Base-by-base conservation (phyloP, 2,329 filamentous ascomycete genomes). In the Thelonectria olida region DNA sequence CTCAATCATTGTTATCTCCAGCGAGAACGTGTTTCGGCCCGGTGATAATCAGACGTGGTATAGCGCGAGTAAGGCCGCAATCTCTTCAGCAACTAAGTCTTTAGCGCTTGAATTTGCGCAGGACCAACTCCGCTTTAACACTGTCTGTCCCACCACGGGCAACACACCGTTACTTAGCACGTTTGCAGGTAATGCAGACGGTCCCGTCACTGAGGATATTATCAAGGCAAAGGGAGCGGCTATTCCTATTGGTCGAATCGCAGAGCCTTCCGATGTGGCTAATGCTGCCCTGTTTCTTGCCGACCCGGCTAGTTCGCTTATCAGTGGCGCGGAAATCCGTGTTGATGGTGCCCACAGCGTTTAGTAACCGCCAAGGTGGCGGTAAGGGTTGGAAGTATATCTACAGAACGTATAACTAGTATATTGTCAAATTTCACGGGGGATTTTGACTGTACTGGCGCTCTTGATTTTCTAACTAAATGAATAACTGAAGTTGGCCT, bases 281-380 rank as follows among this genome's bases (percentile, higher is more conserved):
- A 67, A 67, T n/a, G 63, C 64, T 10, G 63, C 63, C 5, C 55
- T 66, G 15, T 67, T 64, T 56, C 54, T 66, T 12, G 61, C 63
- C n/a, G 63, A 67, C 6, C 57, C 59, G 20, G 65, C 65, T 4
- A 67, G 63, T 51, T 67, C 65, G 3, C 59, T 62, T 19, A 65
- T 67, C 13, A 67, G 63, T 12, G 65, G 65, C 2, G 28, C 60
- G 10, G 65, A 67, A 48, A 44, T 65, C 44, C 60, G 61, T 27
- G 63, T 67, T 7, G 65, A 65, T 44, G 65, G 65, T 28, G 65
- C 65, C 39, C 60, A 57, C 2, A 63, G 63, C 28, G 63, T 67
- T 8, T 67, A n/a, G n/a, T n/a, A n/a, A n/a, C n/a, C n/a, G n/a
- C n/a, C n/a, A n/a, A n/a, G n/a, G n/a, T n/a, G n/a, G n/a, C n/a